These are phyloP conservation scores for Crithidia thermophila DNA, from an alignment of 208 protist species.

Conservation along the genomic window DNA sequence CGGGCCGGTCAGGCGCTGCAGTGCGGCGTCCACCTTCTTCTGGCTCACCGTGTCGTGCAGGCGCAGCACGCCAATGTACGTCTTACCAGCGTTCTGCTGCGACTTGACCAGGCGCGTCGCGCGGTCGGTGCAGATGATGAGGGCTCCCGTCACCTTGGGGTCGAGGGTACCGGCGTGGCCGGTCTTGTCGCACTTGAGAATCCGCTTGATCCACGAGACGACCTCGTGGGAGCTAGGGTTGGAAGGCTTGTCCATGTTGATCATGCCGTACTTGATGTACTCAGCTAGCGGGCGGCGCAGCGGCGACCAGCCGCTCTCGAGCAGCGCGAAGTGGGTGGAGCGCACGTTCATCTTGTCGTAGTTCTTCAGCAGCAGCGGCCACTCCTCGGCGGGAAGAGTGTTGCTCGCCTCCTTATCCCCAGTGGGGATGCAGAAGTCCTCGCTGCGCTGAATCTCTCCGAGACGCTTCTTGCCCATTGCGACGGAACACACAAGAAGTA, in stretches of 20 bases:
- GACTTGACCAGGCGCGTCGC: constrained; percentile 99
- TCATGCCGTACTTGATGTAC: constrained; percentile 99
- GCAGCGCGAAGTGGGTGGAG: constrained; percentile 97
- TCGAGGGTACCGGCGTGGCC: constrained; percentile 99
- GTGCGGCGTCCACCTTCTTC: constrained; percentile 86
- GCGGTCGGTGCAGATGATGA: constrained; percentile 99
- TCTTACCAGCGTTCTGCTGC: constrained; percentile 99
- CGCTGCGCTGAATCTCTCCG: constrained; percentile 71
- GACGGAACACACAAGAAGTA: constrained; percentile 7
- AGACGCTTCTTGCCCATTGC: constrained; percentile 80
- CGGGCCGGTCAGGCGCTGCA: constrained; percentile 98
- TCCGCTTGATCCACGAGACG: constrained; percentile 99
- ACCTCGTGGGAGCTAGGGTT: constrained; percentile 99
- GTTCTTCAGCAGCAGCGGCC: constrained; percentile 99
- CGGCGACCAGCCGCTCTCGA: constrained; percentile 97
- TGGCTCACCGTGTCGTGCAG: constrained; percentile 95
- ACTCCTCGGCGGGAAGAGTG: constrained; percentile 93
- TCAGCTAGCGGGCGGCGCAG: constrained; percentile 97
- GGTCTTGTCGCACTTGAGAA: constrained; percentile 99
- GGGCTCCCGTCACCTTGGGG: constrained; percentile 98
- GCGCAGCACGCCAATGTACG: constrained; percentile 98
- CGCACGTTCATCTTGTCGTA: constrained; percentile 98
- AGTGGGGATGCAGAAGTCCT: constrained; percentile 77
- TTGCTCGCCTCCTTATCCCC: constrained; percentile 57
- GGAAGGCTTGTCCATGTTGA: constrained; percentile 99